Evolutionary conservation across 257 asterid genomes (phyloP).

Genomic region (Echium plantagineum): DNA sequence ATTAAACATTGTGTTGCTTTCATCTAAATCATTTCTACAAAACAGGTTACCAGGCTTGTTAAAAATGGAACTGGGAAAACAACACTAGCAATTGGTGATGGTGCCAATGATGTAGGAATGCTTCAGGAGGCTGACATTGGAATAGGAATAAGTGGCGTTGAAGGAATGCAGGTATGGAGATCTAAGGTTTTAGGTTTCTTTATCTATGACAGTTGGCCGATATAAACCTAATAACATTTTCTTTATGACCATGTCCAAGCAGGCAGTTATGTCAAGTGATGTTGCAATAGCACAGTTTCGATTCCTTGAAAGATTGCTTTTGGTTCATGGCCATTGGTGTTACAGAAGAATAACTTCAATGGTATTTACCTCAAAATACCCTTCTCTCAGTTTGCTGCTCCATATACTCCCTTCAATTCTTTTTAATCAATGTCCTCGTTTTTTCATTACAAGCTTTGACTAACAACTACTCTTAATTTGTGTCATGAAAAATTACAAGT

Average conservation of each 20-base stretch:
- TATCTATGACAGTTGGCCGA: background rate
- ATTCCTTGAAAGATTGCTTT: constrained; percentile 70
- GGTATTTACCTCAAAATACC: constrained; percentile 27
- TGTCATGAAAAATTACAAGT: too few species aligned
- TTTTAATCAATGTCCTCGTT: too few species aligned
- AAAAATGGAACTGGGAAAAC: constrained; percentile 70
- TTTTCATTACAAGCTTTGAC: too few species aligned
- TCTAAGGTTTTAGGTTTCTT: background rate
- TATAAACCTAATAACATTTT: background rate
- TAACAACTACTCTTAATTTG: too few species aligned
- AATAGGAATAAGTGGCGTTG: constrained; percentile 94
- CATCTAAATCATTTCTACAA: constrained; percentile 2
- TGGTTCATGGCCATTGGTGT: constrained; percentile 98
- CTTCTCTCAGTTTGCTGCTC: background rate
- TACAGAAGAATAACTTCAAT: constrained; percentile 82
- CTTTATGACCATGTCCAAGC: constrained; percentile 4
- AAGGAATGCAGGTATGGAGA: constrained; percentile 83
- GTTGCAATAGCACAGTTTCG: constrained; percentile 89
- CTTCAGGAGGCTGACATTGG: constrained; percentile 99
- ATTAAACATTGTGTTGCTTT: background rate
- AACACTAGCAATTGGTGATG: constrained; percentile 88
- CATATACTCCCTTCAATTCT: too few species aligned
- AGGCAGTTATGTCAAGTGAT: constrained; percentile 97
- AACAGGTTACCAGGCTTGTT: constrained; percentile 83
- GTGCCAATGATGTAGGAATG: constrained; percentile 99